Percentiles rank a stretch among this genome's conserved stretches.
Evolutionary conservation across 441 rosid genomes (phyloP).

Genomic region (Biscutella laevigata): DNA sequence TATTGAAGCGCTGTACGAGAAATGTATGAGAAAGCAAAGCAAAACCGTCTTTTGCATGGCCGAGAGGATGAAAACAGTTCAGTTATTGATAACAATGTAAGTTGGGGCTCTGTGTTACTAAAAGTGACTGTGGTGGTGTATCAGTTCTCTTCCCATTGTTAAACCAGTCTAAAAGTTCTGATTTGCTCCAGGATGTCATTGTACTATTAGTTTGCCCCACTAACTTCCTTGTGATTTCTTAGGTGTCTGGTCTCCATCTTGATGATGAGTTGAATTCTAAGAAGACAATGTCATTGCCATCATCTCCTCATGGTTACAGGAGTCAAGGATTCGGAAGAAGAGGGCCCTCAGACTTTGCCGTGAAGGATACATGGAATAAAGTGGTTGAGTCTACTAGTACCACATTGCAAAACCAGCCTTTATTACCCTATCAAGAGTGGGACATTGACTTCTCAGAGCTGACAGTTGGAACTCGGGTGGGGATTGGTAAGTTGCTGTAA

Average conservation of each 20-base stretch:
- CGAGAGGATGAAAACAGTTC: conserved; percentile 39
- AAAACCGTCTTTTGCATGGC: conserved; percentile 58
- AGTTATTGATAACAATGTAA: conserved; percentile 23
- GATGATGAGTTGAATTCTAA: conserved; percentile 55
- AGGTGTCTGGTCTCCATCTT: conserved; percentile 56
- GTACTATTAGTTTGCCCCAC: not conserved
- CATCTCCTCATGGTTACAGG: conserved; percentile 85
- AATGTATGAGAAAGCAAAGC: conserved; percentile 92
- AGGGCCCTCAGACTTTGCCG: conserved; percentile 47
- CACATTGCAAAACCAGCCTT: conserved; percentile 61
- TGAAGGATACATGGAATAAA: conserved; percentile 71
- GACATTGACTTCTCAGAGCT: conserved; percentile 89
- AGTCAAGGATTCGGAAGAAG: conserved; percentile 54
- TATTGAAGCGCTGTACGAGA: conserved; percentile 89
- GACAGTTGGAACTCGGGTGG: conserved; percentile 95
- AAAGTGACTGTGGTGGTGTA: not conserved
- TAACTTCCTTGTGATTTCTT: conserved; percentile 19
- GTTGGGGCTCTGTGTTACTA: conserved; percentile 10
- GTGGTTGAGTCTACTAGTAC: conserved; percentile 92
- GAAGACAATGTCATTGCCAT: conserved; percentile 89
- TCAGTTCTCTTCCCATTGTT: not conserved
- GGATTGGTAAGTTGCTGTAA: conserved; percentile 64
- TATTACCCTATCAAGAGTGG: conserved; percentile 88
- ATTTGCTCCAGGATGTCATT: conserved; percentile 1
- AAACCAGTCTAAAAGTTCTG: conserved; percentile 7